Conservation (phyloP, 148 eudicot species). For the Chenopodium suecicum region DNA sequence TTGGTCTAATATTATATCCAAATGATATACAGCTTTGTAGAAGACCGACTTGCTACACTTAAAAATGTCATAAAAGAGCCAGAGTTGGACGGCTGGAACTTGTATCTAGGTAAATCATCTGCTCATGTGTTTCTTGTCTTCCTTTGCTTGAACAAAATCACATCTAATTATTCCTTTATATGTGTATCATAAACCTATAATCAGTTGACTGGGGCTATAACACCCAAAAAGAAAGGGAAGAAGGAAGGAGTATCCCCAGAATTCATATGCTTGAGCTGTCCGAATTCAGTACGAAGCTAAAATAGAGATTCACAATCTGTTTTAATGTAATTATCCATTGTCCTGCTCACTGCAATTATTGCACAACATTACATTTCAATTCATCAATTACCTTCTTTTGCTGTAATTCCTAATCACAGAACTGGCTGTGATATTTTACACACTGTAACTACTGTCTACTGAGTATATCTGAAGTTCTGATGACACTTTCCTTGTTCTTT, state of each 20-base stretch:
- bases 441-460: neutral
- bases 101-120: slow-evolving; percentile 68
- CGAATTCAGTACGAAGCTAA: slow-evolving; percentile 83
- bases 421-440: neutral
- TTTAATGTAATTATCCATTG: slow-evolving; percentile 12
- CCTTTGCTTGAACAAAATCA: slow-evolving; percentile 3
- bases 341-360: neutral
- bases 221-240: slow-evolving; percentile 78
- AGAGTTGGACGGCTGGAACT: slow-evolving; percentile 79
- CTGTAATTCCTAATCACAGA: neutral
- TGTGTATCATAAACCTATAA: slow-evolving; percentile 18
- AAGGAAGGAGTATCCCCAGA: slow-evolving; percentile 71
- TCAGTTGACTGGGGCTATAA: slow-evolving; percentile 97
- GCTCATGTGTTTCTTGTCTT: neutral
- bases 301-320: slow-evolving; percentile 36
- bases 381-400: neutral
- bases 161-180: neutral
- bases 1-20: slow-evolving; percentile 1
- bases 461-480: neutral
- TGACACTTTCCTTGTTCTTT: neutral
- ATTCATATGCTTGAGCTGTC: slow-evolving; percentile 74
- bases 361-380: slow-evolving; percentile 7
- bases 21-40: slow-evolving; percentile 71
- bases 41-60: slow-evolving; percentile 88
- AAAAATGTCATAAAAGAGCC: slow-evolving; percentile 94